Evolutionary conservation across 2,329 filamentous ascomycete genomes (phyloP).

Genomic region (Rhinocladiella mackenziei): DNA sequence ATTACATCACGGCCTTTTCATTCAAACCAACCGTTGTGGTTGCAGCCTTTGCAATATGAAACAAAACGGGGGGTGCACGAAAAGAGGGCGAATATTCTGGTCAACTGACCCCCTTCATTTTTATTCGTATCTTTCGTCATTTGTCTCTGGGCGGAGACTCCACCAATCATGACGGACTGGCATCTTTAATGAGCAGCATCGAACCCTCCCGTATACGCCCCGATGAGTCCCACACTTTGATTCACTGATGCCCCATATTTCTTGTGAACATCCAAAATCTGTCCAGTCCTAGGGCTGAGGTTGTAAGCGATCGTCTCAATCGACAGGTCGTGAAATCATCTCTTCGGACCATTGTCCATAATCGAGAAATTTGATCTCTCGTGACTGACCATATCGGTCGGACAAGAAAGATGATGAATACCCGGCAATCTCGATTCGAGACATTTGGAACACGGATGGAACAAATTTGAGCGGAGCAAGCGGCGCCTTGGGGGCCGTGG

Average conservation of each 20-base stretch:
- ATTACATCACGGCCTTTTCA: conserved; percentile 22
- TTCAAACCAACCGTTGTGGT: conserved; percentile 16
- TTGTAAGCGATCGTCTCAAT: not conserved
- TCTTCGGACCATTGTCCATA: too few relatives aligned
- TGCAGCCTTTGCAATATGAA: conserved; percentile 17
- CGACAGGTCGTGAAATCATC: too few relatives aligned
- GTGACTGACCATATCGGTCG: not conserved
- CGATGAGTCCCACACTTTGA: too few relatives aligned
- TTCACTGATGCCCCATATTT: too few relatives aligned
- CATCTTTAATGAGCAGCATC: too few relatives aligned
- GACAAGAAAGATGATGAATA: conserved; percentile 2
- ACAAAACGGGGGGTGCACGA: conserved; percentile 18
- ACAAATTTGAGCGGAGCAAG: conserved; percentile 15
- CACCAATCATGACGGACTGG: not conserved
- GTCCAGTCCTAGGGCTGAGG: too few relatives aligned
- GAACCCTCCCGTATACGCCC: too few relatives aligned
- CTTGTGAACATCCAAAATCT: too few relatives aligned
- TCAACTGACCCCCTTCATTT: conserved; percentile 24
- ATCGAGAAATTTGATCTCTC: not conserved
- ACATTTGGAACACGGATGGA: conserved; percentile 23
- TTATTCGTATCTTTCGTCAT: conserved; percentile 10
- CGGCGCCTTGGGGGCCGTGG: conserved; percentile 9
- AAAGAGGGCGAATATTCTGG: conserved; percentile 9
- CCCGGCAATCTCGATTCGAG: conserved; percentile 25
- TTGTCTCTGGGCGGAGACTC: not conserved